phyloP scores from a whole-genome alignment of 2,329 filamentous ascomycete genomes.

The Trichoderma koningii region DNA sequence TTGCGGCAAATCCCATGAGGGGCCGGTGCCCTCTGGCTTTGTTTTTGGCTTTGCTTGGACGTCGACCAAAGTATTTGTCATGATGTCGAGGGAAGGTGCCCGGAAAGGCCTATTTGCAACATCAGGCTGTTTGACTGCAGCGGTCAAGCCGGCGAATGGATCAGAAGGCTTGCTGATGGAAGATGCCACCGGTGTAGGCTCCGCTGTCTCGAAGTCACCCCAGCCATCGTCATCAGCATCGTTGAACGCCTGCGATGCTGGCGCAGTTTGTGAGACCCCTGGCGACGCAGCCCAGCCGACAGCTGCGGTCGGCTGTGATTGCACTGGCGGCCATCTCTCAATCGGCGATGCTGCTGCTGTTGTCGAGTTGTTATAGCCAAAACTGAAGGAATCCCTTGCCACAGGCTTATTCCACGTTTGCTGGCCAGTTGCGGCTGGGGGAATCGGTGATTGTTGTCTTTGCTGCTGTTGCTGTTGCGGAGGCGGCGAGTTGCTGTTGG shows the following conservation, averaged over 20 bases:
- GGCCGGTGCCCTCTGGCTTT: not conserved
- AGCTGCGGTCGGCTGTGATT: conserved; percentile 31
- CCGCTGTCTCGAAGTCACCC: conserved; percentile 67
- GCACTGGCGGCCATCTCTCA: conserved; percentile 41
- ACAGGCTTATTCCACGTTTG: conserved; percentile 26
- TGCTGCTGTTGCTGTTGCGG: conserved; percentile 20
- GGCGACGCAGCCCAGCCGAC: conserved; percentile 30
- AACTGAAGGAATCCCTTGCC: conserved; percentile 37
- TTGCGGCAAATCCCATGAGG: conserved; percentile 21
- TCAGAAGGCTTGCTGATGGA: conserved; percentile 10
- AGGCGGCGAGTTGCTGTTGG: conserved; percentile 41
- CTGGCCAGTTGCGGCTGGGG: conserved; percentile 2
- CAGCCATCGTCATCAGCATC: conserved; percentile 57
- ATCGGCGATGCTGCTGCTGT: conserved; percentile 29
- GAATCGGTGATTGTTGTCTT: not conserved
- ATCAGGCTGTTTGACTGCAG: conserved; percentile 10
- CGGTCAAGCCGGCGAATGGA: not conserved
- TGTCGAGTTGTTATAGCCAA: conserved; percentile 30
- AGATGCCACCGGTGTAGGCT: conserved; percentile 34
- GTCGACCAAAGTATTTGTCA: conserved; percentile 55
- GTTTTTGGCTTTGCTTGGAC: conserved; percentile 32
- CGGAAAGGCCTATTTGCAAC: conserved; percentile 40
- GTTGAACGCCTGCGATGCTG: conserved; percentile 11
- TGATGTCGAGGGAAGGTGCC: conserved; percentile 55
- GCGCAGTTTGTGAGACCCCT: conserved; percentile 23